Conservation (phyloP, 1,139 yeast genomes). For the Geotrichum europaeum region DNA sequence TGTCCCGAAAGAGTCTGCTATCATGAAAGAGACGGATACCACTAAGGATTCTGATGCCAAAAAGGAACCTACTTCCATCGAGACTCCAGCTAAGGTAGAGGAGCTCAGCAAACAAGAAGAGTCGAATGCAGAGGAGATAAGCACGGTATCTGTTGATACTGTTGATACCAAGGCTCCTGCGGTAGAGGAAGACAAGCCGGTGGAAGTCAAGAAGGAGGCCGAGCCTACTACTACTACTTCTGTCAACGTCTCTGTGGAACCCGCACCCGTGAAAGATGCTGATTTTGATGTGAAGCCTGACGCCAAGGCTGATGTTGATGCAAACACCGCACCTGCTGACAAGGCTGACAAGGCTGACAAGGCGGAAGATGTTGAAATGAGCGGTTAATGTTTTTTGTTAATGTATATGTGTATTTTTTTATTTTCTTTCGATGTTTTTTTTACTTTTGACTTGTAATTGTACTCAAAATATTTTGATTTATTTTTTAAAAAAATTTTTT, state of each 20-base stretch:
- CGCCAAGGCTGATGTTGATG: neutral
- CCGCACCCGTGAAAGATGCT: neutral
- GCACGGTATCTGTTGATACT: neutral
- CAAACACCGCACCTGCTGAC: neutral
- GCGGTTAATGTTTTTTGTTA: neutral
- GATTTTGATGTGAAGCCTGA: neutral
- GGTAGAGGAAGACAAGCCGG: neutral
- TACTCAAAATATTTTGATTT: neutral
- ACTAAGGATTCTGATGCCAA: too few species aligned
- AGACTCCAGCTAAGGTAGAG: neutral
- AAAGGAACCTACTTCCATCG: neutral
- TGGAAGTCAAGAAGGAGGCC: neutral
- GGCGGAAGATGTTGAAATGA: neutral
- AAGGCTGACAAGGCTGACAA: neutral
- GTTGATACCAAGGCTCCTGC: neutral
- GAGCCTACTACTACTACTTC: conserved; percentile 5
- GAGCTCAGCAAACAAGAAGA: neutral
- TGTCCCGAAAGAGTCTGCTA: too few species aligned
- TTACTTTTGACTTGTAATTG: neutral
- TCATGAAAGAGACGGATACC: too few species aligned
- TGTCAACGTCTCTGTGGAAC: neutral
- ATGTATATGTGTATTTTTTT: neutral
- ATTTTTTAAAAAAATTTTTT: neutral
- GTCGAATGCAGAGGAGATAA: neutral
- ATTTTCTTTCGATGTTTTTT: neutral